Percentiles rank a stretch among this genome's conserved stretches.
These are phyloP conservation scores for Fusarium mundagurra DNA, from an alignment of 2,329 filamentous ascomycete genomes.

Conservation along the genomic window DNA sequence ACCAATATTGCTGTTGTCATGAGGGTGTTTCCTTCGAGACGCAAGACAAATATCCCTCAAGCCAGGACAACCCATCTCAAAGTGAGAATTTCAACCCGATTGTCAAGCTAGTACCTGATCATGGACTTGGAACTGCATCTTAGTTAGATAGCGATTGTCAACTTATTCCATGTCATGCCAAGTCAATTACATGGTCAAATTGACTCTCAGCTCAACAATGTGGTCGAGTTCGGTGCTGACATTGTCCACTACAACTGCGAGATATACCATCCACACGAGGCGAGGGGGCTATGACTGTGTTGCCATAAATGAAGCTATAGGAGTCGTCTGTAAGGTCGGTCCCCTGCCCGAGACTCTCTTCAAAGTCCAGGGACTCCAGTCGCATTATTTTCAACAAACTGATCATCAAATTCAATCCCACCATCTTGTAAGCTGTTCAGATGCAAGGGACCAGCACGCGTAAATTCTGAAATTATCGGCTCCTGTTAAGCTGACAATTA, in stretches of 20 bases:
- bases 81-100: neutral
- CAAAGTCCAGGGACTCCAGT: neutral
- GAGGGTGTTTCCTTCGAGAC: rapidly evolving
- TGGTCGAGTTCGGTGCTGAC: neutral
- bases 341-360: no score
- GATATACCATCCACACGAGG: neutral
- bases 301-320: neutral
- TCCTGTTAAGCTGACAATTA: rapidly evolving
- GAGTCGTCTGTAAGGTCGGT: no score
- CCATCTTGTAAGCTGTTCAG: neutral
- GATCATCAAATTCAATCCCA: rapidly evolving
- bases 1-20: rapidly evolving
- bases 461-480: rapidly evolving
- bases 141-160: neutral
- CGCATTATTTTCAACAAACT: neutral
- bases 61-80: neutral
- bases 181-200: rapidly evolving
- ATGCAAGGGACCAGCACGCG: neutral
- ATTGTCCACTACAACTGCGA: neutral
- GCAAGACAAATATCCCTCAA: neutral
- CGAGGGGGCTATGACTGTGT: rapidly evolving
- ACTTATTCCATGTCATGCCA: rapidly evolving
- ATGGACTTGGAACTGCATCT: no score
- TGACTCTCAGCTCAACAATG: no score
- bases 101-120: rapidly evolving